These are phyloP conservation scores for Chaetomium olivaceum DNA, from an alignment of 2,329 filamentous ascomycete species.

Conservation along the genomic window DNA sequence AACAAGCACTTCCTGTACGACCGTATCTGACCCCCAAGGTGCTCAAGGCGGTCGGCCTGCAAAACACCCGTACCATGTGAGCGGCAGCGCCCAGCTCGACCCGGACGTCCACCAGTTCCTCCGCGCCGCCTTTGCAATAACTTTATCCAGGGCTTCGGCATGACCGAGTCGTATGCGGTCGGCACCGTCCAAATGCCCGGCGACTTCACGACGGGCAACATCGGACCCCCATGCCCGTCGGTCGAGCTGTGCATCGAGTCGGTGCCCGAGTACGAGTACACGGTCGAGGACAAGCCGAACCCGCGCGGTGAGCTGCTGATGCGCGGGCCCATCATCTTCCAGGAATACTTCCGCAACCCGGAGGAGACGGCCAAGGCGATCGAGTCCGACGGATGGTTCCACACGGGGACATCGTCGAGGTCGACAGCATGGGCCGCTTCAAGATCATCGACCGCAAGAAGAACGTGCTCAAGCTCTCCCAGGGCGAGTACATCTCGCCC, in stretches of 20 bases:
- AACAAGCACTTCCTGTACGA: conserved; percentile 79
- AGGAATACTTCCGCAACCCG: conserved; percentile 85
- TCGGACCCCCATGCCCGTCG: conserved; percentile 68
- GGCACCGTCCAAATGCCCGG: conserved; percentile 66
- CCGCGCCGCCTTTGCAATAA: conserved; percentile 75
- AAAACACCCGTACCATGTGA: conserved; percentile 72
- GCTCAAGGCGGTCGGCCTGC: conserved; percentile 75
- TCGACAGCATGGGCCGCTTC: conserved; percentile 85
- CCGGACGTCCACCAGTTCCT: conserved; percentile 86
- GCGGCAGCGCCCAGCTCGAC: conserved; percentile 88
- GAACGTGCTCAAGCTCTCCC: conserved; percentile 97
- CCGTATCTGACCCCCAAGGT: conserved; percentile 89
- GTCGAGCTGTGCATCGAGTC: conserved; percentile 80
- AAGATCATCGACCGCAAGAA: conserved; percentile 95
- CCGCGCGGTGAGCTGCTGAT: conserved; percentile 89
- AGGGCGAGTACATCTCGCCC: conserved; percentile 97
- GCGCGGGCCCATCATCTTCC: conserved; percentile 77
- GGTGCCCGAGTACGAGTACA: conserved; percentile 93
- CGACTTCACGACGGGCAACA: conserved; percentile 78
- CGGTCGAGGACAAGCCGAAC: conserved; percentile 80
- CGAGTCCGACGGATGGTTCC: conserved; percentile 93
- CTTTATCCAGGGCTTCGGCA: conserved; percentile 85
- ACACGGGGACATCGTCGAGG: conserved; percentile 87
- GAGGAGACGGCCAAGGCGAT: conserved; percentile 83
- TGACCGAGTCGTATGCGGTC: conserved; percentile 90